phyloP scores from a whole-genome alignment of 2,329 filamentous ascomycete species.

The Penicillium sp. region DNA sequence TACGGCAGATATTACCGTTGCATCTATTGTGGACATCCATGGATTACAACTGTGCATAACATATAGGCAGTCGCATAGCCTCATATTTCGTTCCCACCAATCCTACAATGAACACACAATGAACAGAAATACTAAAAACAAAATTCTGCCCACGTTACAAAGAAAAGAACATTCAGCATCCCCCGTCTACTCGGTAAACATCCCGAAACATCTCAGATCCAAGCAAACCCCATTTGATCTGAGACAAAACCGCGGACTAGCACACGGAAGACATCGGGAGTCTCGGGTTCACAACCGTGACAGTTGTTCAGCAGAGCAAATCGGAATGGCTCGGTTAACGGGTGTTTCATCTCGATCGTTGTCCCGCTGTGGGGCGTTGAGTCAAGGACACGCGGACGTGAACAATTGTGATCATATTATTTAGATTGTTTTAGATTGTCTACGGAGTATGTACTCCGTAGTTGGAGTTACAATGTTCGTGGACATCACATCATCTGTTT shows the following conservation, averaged over 20 bases:
- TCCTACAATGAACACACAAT: not conserved
- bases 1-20: not conserved
- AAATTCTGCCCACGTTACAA: not conserved
- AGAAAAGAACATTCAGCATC: not conserved
- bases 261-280: conserved; percentile 13
- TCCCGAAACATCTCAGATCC: not conserved
- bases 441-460: too few relatives aligned
- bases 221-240: not conserved
- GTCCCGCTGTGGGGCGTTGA: conserved; percentile 20
- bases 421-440: not conserved
- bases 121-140: not conserved
- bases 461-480: not conserved
- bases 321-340: conserved; percentile 21
- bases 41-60: not conserved
- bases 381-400: not conserved
- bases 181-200: not conserved
- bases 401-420: not conserved
- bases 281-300: conserved; percentile 12
- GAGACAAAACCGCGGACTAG: conserved; percentile 14
- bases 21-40: not conserved
- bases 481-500: not conserved
- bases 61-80: not conserved
- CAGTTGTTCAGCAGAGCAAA: conserved; percentile 14
- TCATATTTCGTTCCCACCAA: not conserved
- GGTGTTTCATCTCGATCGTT: conserved; percentile 20